Conservation (phyloP, 2,329 filamentous ascomycete species). For the Pochonia chlamydosporia region DNA sequence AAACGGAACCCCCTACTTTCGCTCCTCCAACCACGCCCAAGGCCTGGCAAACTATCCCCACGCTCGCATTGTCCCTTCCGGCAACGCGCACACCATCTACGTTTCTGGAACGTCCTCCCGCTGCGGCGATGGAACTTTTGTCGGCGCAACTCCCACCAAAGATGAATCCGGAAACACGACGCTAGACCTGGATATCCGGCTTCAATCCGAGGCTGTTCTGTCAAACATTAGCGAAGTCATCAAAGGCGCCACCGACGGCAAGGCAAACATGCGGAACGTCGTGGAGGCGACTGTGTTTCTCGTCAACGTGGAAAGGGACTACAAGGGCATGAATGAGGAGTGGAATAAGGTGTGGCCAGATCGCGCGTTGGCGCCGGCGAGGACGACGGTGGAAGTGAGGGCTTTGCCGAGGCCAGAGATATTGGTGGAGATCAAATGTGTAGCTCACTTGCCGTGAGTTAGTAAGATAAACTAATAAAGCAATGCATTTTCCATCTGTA, state of each 20-base stretch:
- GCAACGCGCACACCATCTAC: conserved; percentile 30
- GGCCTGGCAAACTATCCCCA: conserved; percentile 25
- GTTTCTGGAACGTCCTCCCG: conserved; percentile 31
- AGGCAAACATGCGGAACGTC: conserved; percentile 29
- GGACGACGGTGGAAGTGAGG: conserved; percentile 25
- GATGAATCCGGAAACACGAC: conserved; percentile 28
- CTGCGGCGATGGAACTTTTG: conserved; percentile 26
- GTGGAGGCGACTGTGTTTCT: conserved; percentile 35
- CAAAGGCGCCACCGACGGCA: conserved; percentile 27
- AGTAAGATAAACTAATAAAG: too few species aligned
- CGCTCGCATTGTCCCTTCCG: conserved; percentile 26
- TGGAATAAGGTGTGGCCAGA: conserved; percentile 38
- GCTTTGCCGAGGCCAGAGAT: conserved; percentile 25
- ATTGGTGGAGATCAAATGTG: conserved; percentile 25
- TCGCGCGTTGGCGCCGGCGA: conserved; percentile 28
- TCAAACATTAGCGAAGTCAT: conserved; percentile 31
- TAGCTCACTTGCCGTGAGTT: background rate
- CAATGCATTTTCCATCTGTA: too few species aligned
- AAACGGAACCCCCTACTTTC: background rate
- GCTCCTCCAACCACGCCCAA: background rate
- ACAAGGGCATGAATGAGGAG: conserved; percentile 38
- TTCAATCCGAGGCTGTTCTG: conserved; percentile 33
- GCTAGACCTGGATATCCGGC: conserved; percentile 25
- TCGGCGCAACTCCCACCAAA: conserved; percentile 20
- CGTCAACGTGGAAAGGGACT: conserved; percentile 34